phyloP scores from a whole-genome alignment of 768 basidiomycete genomes.

The Pleurotus sapidus region DNA sequence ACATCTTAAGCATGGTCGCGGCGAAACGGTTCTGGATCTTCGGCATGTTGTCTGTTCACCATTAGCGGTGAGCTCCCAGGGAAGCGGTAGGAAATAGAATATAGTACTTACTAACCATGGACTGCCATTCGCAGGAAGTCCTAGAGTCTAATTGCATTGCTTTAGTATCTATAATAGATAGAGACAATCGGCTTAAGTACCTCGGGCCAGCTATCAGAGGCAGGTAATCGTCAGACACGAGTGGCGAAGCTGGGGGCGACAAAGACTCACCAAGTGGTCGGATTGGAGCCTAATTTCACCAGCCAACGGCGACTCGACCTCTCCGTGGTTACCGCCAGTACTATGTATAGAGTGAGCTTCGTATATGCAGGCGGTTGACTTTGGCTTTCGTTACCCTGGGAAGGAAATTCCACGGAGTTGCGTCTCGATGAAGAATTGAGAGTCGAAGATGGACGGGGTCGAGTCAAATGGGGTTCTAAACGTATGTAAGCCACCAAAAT shows the following conservation, averaged over 20 bases:
- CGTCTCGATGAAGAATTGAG: conserved; percentile 44
- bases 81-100: too few species aligned
- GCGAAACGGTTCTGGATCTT: conserved; percentile 32
- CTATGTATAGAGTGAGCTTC: conserved; percentile 8
- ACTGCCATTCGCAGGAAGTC: conserved; percentile 48
- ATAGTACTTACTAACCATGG: conserved; percentile 28
- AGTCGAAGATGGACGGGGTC: conserved; percentile 40
- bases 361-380: conserved; percentile 2
- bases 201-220: conserved; percentile 13
- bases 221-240: background rate
- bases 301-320: conserved; percentile 13
- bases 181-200: background rate
- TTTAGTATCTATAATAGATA: too few species aligned
- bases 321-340: conserved; percentile 7
- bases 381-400: conserved; percentile 27
- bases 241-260: background rate
- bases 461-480: conserved; percentile 41
- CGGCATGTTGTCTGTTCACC: conserved; percentile 22
- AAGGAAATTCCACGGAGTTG: conserved; percentile 39
- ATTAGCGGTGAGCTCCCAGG: background rate
- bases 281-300: conserved; percentile 19
- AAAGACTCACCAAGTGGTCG: conserved; percentile 10
- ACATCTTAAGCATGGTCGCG: conserved; percentile 41
- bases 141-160: conserved; percentile 27
- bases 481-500: background rate